Evolutionary conservation across 495 filamentous ascomycete species (phyloP), one percentile per base, ranked within the genome.

Genomic region (Elasticomyces elasticus): DNA sequence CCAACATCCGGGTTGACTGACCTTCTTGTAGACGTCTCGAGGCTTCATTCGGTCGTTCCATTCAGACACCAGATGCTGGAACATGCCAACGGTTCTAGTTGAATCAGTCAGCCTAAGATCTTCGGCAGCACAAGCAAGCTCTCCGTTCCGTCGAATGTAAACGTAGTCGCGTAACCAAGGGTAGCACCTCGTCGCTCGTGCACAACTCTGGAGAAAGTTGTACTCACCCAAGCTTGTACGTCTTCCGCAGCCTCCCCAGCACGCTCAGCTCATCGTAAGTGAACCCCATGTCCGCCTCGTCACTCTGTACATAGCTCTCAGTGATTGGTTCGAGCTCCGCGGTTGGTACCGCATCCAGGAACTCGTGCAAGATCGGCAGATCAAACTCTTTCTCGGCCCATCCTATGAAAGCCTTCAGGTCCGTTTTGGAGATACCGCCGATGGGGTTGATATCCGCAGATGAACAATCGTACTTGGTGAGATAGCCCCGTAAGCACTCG

Each of bases 251-350:
- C 24, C 71, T 70, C 4, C 81, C 84, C 60, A 85, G 85, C 11
- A 75, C 67, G 20, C 48, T 53, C 22, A 79, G 69, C 46, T 79
- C 74, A 30, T 63, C 68, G 61, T 79, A 79, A 2, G 75, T 77
- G 37, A 81, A 71, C 15, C 80, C 81, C 85, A 88, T 89, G 59
- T 88, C 85, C 1, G 72, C 83, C 69, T 94, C 89, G 64, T 94
- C 82, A 23, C 64, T 70, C 58, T 86, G 80, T 1, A 81, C 76
- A 60, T 86, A 85, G 15, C 69, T 71, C 0, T 77, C 67, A 0
- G 86, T 86, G 25, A 89, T 82, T 12, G 89, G 89, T 59, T 90
- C 85, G 0, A 94, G 76, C 66, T 95, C 89, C 0, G 88, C 89
- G 2, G 87, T 92, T 0, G 89, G 89, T 0, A 76, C 73, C 2